phyloP scores from a whole-genome alignment of 2,329 filamentous ascomycete species.

The Chrysosporium keratinophilum region DNA sequence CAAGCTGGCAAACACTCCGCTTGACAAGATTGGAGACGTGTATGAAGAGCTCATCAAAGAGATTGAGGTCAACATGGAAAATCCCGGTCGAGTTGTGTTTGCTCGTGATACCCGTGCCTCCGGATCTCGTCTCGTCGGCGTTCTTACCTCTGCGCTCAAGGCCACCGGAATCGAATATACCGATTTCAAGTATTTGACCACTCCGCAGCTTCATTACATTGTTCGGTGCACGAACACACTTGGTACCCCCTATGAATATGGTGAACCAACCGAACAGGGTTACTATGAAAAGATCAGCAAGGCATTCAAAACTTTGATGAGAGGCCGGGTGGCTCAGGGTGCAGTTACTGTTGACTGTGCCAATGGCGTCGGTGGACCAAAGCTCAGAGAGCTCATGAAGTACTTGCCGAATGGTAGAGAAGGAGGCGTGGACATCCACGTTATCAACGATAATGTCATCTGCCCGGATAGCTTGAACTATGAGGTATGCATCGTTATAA shows the following conservation, averaged over 20 bases:
- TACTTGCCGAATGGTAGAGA: slow-evolving; percentile 58
- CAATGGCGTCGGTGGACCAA: slow-evolving; percentile 91
- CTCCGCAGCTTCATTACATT: slow-evolving; percentile 95
- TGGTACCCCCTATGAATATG: slow-evolving; percentile 76
- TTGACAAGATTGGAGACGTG: slow-evolving; percentile 63
- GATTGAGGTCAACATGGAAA: slow-evolving; percentile 62
- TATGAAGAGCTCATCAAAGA: slow-evolving; percentile 66
- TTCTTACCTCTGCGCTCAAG: slow-evolving; percentile 68
- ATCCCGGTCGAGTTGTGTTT: slow-evolving; percentile 71
- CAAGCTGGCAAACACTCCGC: slow-evolving; percentile 71
- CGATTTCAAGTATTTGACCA: slow-evolving; percentile 87
- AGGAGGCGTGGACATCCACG: slow-evolving; percentile 65
- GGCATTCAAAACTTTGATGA: slow-evolving; percentile 76
- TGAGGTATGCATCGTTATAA: slow-evolving; percentile 48
- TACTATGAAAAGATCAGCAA: slow-evolving; percentile 88
- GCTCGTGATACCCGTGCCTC: slow-evolving; percentile 90
- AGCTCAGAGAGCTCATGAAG: slow-evolving; percentile 77
- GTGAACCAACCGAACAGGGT: slow-evolving; percentile 75
- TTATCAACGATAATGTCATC: slow-evolving; percentile 88
- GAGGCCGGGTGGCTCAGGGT: slow-evolving; percentile 62
- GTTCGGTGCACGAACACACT: slow-evolving; percentile 90
- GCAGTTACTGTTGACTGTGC: slow-evolving; percentile 82
- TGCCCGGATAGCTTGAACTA: slow-evolving; percentile 81
- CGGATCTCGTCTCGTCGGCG: slow-evolving; percentile 68
- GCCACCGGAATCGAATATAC: slow-evolving; percentile 63